Evolutionary conservation across 805 yeast species (phyloP).

Genomic region (Myxozyma mucilagina): DNA sequence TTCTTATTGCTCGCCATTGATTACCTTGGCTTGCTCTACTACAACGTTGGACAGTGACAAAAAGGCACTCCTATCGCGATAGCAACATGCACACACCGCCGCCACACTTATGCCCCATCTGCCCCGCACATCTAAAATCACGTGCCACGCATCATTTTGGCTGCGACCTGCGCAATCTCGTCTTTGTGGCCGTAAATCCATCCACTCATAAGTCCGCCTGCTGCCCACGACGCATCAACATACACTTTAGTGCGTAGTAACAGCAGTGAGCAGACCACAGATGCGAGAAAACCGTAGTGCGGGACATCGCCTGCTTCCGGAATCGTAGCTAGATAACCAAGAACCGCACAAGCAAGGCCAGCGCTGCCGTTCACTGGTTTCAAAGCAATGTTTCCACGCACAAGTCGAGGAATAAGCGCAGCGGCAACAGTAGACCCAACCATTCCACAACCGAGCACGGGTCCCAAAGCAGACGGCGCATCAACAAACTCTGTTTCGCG

Average conservation of each 20-base stretch:
- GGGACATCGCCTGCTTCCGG: conserved; percentile 30
- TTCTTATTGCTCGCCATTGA: background rate
- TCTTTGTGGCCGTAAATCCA: too few relatives aligned
- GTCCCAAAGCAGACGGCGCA: conserved; percentile 9
- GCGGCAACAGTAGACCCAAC: conserved; percentile 9
- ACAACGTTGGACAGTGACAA: background rate
- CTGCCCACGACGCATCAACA: conserved; percentile 1
- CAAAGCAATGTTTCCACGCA: conserved; percentile 1
- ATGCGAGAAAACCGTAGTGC: conserved; percentile 8
- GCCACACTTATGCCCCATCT: too few relatives aligned
- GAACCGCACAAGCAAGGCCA: conserved; percentile 22
- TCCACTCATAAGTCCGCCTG: too few relatives aligned
- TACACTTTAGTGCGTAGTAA: conserved; percentile 9
- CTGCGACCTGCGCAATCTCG: too few relatives aligned
- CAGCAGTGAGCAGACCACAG: conserved; percentile 6
- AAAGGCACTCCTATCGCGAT: background rate
- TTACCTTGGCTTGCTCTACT: background rate
- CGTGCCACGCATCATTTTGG: too few relatives aligned
- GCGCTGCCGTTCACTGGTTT: conserved; percentile 17
- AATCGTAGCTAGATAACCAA: conserved; percentile 24
- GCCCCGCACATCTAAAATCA: too few relatives aligned
- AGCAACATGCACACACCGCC: conserved; percentile 11
- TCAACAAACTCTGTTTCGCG: conserved; percentile 27
- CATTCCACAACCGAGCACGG: conserved; percentile 16
- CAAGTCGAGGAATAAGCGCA: conserved; percentile 13